Percentiles rank a stretch among this genome's conserved stretches.
phyloP scores from a whole-genome alignment of 2,329 filamentous ascomycete species.

The Aspergillus proliferans region DNA sequence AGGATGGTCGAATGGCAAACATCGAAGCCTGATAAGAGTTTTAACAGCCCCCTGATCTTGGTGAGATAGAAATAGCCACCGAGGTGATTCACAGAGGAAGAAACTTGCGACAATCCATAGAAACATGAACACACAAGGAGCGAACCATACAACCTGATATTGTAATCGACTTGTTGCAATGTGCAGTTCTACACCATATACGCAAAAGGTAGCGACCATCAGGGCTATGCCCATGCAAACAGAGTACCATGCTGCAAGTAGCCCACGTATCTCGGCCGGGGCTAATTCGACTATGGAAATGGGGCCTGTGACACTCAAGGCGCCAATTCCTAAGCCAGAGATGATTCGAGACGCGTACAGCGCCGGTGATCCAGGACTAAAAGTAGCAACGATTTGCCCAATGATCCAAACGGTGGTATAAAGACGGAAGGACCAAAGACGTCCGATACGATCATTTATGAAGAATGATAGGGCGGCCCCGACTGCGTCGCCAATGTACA shows the following conservation, averaged over 20 bases:
- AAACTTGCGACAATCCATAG: slow-evolving; percentile 24
- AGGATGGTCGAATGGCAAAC: slow-evolving; percentile 23
- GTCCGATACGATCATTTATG: slow-evolving; percentile 36
- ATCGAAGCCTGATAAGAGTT: slow-evolving; percentile 23
- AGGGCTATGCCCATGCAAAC: slow-evolving; percentile 33
- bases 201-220: slow-evolving; percentile 27
- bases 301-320: slow-evolving; percentile 33
- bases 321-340: slow-evolving; percentile 34
- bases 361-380: slow-evolving; percentile 13
- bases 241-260: slow-evolving; percentile 34
- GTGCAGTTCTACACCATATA: slow-evolving; percentile 29
- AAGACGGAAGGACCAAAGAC: slow-evolving; percentile 35
- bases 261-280: slow-evolving; percentile 34
- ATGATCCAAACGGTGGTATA: slow-evolving; percentile 26
- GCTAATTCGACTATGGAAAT: slow-evolving; percentile 38
- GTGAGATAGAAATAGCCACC: slow-evolving; percentile 28
- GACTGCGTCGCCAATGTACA: slow-evolving; percentile 27
- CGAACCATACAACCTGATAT: slow-evolving; percentile 30
- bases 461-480: slow-evolving; percentile 33
- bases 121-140: slow-evolving; percentile 23
- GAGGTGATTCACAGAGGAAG: slow-evolving; percentile 27
- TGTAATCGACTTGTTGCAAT: slow-evolving; percentile 24
- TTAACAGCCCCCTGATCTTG: slow-evolving; percentile 22
- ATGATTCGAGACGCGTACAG: slow-evolving; percentile 36
- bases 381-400: slow-evolving; percentile 17